These are phyloP conservation scores for Aspergillus olivimuriae DNA, from an alignment of 495 filamentous ascomycete genomes.

Conservation along the genomic window DNA sequence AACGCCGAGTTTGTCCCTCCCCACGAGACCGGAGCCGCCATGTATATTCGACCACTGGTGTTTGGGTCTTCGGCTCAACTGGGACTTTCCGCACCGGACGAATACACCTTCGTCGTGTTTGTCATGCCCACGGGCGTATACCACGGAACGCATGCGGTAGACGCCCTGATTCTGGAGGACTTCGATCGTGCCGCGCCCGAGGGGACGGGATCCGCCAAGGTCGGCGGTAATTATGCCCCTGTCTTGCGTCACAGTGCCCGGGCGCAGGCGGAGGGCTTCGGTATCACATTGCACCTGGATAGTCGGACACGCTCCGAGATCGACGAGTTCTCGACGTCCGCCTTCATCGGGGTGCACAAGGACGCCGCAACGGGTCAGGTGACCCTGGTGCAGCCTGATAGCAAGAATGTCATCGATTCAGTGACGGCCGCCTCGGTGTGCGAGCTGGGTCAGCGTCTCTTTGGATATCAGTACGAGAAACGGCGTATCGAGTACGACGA, in stretches of 20 bases:
- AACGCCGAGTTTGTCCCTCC: constrained; percentile 89
- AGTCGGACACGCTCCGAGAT: constrained; percentile 70
- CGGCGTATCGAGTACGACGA: constrained; percentile 73
- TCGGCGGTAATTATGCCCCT: constrained; percentile 58
- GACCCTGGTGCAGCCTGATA: constrained; percentile 73
- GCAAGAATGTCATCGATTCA: constrained; percentile 73
- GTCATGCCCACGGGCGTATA: constrained; percentile 85
- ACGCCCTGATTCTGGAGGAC: constrained; percentile 66
- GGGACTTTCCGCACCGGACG: constrained; percentile 74
- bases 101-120: constrained; percentile 81
- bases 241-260: constrained; percentile 75
- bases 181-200: constrained; percentile 52
- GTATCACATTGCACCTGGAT: constrained; percentile 84
- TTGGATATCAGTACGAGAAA: constrained; percentile 62
- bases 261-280: constrained; percentile 64
- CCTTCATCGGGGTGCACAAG: constrained; percentile 69
- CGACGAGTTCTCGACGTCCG: constrained; percentile 86
- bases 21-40: constrained; percentile 71
- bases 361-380: constrained; percentile 45
- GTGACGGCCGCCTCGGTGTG: constrained; percentile 69
- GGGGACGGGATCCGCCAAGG: constrained; percentile 49
- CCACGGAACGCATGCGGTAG: constrained; percentile 76
- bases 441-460: constrained; percentile 56
- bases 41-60: constrained; percentile 85
- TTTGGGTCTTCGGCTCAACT: constrained; percentile 79